These are phyloP conservation scores for Circinella umbellata DNA, from an alignment of 371 early-diverging fungal species.

Conservation along the genomic window DNA sequence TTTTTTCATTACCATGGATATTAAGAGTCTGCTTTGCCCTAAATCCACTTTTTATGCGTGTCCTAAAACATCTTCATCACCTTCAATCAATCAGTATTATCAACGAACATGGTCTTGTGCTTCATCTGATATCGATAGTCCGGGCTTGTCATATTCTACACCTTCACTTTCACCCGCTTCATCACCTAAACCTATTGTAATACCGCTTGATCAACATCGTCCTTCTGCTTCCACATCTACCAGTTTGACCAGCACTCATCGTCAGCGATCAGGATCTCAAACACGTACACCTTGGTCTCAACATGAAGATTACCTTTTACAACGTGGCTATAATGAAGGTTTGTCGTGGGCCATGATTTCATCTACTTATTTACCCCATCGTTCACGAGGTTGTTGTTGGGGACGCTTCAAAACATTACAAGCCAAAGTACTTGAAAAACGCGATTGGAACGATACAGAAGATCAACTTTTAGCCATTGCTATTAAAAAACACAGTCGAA, in stretches of 20 bases:
- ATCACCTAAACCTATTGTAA: conserved; percentile 12
- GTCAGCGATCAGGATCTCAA: conserved; percentile 20
- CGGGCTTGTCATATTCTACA: conserved; percentile 4
- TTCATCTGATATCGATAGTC: conserved; percentile 5
- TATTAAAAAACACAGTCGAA: conserved; percentile 36
- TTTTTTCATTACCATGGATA: conserved; percentile 32
- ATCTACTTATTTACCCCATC: conserved; percentile 45
- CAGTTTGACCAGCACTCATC: conserved; percentile 1
- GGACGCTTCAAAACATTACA: conserved; percentile 48
- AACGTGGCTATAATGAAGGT: conserved; percentile 46
- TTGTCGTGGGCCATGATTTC: conserved; percentile 53
- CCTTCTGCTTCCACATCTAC: not conserved
- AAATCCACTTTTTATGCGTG: conserved; percentile 3
- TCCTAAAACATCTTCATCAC: not conserved
- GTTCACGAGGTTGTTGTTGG: conserved; percentile 53
- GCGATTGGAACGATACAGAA: conserved; percentile 36
- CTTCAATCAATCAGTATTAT: conserved; percentile 5
- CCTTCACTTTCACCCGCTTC: conserved; percentile 19
- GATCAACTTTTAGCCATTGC: conserved; percentile 32
- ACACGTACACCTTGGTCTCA: conserved; percentile 49
- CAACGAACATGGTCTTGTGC: conserved; percentile 21
- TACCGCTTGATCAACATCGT: conserved; percentile 6
- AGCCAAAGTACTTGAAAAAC: conserved; percentile 33
- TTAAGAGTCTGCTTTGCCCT: conserved; percentile 41
- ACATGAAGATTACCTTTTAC: conserved; percentile 40